Evolutionary conservation across 192 early-diverging fungal species (phyloP).

Genomic region (Backusella westeae): DNA sequence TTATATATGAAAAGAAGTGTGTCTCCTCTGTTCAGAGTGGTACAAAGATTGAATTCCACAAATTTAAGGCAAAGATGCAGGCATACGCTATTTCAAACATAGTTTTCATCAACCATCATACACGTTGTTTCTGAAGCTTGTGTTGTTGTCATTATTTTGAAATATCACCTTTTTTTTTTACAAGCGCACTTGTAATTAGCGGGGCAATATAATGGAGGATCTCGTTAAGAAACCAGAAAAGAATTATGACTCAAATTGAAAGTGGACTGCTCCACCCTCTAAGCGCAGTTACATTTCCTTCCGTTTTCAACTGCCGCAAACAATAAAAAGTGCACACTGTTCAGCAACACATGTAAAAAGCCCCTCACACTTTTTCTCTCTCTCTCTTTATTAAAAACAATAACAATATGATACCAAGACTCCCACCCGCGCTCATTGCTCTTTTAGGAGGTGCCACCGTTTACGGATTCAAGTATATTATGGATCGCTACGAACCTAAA

Average conservation of each 20-base stretch:
- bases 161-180: no score
- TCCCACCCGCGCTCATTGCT: conserved; percentile 21
- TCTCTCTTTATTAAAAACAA: not conserved
- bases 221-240: no score
- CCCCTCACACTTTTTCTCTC: not conserved
- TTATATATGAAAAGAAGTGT: no score
- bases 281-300: not conserved
- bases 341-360: not conserved
- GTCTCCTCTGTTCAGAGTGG: no score
- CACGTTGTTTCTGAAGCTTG: no score
- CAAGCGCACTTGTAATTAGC: no score
- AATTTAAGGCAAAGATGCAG: no score
- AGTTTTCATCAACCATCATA: no score
- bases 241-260: not conserved
- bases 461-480: conserved; percentile 22
- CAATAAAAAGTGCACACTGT: not conserved
- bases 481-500: conserved; percentile 19
- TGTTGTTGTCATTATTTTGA: no score
- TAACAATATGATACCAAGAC: conserved; percentile 22
- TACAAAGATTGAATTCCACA: no score
- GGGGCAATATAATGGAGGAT: no score
- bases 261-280: not conserved
- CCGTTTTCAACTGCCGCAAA: not conserved
- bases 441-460: conserved; percentile 20
- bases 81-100: no score